Evolutionary conservation across 2,329 filamentous ascomycete species (phyloP).

Genomic region (Aspergillus novofumigatus): DNA sequence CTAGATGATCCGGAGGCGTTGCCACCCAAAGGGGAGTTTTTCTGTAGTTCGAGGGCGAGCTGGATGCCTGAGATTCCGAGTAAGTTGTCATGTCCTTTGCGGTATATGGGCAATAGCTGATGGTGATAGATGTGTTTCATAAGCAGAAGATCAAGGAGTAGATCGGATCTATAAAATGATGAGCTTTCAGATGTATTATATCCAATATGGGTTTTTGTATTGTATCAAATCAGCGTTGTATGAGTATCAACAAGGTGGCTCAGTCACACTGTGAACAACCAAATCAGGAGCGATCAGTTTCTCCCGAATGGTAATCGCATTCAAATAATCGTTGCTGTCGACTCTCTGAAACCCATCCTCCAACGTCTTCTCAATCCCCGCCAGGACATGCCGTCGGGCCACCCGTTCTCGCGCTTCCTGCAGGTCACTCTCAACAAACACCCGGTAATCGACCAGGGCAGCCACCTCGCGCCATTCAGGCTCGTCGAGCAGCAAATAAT

Average conservation of each 20-base stretch:
- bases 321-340: slow-evolving; percentile 38
- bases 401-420: slow-evolving; percentile 34
- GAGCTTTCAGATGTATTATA: neutral
- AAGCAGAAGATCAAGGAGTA: slow-evolving; percentile 45
- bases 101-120: slow-evolving; percentile 2
- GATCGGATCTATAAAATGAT: neutral
- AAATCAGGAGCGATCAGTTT: slow-evolving; percentile 25
- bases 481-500: slow-evolving; percentile 25
- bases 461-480: slow-evolving; percentile 32
- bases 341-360: slow-evolving; percentile 34
- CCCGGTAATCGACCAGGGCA: slow-evolving; percentile 37
- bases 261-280: slow-evolving; percentile 21
- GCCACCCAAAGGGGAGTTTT: slow-evolving; percentile 54
- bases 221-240: neutral
- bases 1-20: slow-evolving; percentile 48
- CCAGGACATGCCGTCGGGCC: slow-evolving; percentile 36
- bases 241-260: neutral
- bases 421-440: slow-evolving; percentile 40
- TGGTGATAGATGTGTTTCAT: slow-evolving; percentile 40
- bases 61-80: slow-evolving; percentile 52
- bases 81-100: slow-evolving; percentile 23
- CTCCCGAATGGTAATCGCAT: slow-evolving; percentile 28
- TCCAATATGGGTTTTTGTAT: neutral
- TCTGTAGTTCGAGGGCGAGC: slow-evolving; percentile 43
- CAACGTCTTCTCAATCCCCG: slow-evolving; percentile 39